Conservation (phyloP, 257 asterid genomes). For the Solanum pinnatisectum region DNA sequence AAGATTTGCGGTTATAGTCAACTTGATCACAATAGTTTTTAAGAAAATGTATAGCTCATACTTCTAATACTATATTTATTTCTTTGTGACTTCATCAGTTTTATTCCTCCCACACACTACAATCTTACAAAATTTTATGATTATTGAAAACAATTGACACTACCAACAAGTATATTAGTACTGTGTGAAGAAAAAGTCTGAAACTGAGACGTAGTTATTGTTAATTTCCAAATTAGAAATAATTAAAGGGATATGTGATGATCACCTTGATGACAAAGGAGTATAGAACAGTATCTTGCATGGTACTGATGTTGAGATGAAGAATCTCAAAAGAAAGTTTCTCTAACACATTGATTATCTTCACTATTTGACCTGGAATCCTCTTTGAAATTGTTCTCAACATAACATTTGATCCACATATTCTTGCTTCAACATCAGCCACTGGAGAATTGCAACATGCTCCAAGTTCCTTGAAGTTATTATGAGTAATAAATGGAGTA, state of each 20-base stretch:
- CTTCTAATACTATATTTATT: background rate
- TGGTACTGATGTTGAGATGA: conserved; percentile 81
- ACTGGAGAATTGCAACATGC: conserved; percentile 77
- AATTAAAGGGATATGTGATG: background rate
- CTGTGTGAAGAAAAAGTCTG: background rate
- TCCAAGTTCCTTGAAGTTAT: conserved; percentile 57
- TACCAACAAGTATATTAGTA: background rate
- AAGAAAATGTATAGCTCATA: background rate
- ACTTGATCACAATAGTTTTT: background rate
- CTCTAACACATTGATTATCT: conserved; percentile 62
- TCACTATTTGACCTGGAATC: conserved; percentile 61
- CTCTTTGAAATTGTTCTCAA: conserved; percentile 59
- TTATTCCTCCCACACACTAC: background rate
- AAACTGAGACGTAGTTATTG: background rate
- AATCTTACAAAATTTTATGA: background rate
- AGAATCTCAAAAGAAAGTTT: conserved; percentile 62
- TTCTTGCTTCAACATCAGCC: conserved; percentile 83
- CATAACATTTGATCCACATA: conserved; percentile 67
- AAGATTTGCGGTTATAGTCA: background rate
- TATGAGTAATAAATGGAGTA: conserved; percentile 18
- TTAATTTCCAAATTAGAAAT: background rate
- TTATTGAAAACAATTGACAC: background rate
- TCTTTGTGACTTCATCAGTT: background rate
- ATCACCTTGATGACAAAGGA: conserved; percentile 77
- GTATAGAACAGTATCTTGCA: conserved; percentile 94